Conservation (phyloP, 805 yeast genomes). For the Vanderwaltozyma yarrowii region DNA sequence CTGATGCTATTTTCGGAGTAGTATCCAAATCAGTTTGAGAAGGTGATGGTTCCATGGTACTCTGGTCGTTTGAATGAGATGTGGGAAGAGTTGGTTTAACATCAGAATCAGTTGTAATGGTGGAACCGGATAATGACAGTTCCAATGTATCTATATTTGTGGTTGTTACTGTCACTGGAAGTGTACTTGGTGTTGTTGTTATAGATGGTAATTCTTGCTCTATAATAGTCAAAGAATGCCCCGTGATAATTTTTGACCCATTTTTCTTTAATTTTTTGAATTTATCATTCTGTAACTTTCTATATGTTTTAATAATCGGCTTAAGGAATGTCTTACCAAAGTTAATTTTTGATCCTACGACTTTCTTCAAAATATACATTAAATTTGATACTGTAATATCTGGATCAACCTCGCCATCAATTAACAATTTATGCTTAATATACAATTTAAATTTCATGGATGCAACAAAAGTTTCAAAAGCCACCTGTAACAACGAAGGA, state of each 20-base stretch:
- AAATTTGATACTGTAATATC: slow-evolving; percentile 23
- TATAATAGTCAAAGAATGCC: not conserved
- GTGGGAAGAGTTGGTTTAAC: too few relatives aligned
- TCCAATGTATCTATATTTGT: too few relatives aligned
- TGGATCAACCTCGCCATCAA: slow-evolving; percentile 11
- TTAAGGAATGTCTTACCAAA: slow-evolving; percentile 6
- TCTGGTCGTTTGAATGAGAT: too few relatives aligned
- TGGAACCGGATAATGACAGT: too few relatives aligned
- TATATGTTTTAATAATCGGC: slow-evolving; percentile 7
- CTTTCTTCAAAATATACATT: slow-evolving; percentile 37
- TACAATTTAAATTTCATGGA: slow-evolving; percentile 10
- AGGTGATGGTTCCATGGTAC: too few relatives aligned
- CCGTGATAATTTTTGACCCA: slow-evolving; percentile 5
- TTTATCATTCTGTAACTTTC: slow-evolving; percentile 2
- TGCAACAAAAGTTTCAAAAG: slow-evolving; percentile 9
- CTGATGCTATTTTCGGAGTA: too few relatives aligned
- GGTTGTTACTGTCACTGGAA: not conserved
- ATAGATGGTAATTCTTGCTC: slow-evolving; percentile 3
- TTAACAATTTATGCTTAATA: slow-evolving; percentile 6
- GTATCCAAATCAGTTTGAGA: too few relatives aligned
- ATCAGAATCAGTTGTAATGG: too few relatives aligned
- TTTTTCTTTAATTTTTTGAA: not conserved
- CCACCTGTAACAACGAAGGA: slow-evolving; percentile 5
- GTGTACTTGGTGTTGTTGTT: not conserved
- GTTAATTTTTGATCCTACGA: slow-evolving; percentile 33